Base-by-base conservation (phyloP, 768 basidiomycete genomes). In the Suillus cothurnatus region DNA sequence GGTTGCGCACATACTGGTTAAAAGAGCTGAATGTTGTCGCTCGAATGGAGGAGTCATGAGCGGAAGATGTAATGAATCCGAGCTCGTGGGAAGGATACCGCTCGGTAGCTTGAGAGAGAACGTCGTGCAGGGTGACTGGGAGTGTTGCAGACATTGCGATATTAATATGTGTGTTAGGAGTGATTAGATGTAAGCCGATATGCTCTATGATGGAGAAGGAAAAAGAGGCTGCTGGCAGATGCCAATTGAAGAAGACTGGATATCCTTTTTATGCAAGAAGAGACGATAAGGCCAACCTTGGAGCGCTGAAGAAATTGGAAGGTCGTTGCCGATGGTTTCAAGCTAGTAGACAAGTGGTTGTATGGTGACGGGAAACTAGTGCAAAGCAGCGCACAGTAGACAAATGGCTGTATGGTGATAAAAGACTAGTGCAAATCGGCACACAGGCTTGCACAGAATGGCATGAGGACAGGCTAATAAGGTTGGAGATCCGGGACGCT, bases 1-100 rank as follows among this genome's bases (percentile, higher is more conserved):
- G 58, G 60, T 64, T 64, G 28, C 63, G 63, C 3, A 62, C 63
- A 63, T 64, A 43, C 17, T 62, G 63, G 28, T 64, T 64, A n/a
- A 64, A 64, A 1, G 63, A 43, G 61, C 56, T 61, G 45, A 61
- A 64, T 26, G 63, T 43, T 1, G 62, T 64, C 21, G 38, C 6
- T 36, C 60, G 60, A 28, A 64, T 62, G 21, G 63, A 64, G n/a
- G 63, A 64, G 31, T 64, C 63, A 21, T 64, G 63, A 23, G 63
- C 63, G 14, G 63, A 64, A 28, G 63, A 64, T 21, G 63, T 41
- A 61, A 64, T 62, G 63, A 64, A 64, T 26, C 61, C 60, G 39
- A 64, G 61, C 59, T 64, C 59, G 43, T 64, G 60, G 3, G 38
- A 31, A 62, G 63, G 63, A 8, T 64, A 64, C 6, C 31, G 61